Base-by-base conservation (phyloP, 208 protist species). In the Acanthamoeba triangularis region DNA sequence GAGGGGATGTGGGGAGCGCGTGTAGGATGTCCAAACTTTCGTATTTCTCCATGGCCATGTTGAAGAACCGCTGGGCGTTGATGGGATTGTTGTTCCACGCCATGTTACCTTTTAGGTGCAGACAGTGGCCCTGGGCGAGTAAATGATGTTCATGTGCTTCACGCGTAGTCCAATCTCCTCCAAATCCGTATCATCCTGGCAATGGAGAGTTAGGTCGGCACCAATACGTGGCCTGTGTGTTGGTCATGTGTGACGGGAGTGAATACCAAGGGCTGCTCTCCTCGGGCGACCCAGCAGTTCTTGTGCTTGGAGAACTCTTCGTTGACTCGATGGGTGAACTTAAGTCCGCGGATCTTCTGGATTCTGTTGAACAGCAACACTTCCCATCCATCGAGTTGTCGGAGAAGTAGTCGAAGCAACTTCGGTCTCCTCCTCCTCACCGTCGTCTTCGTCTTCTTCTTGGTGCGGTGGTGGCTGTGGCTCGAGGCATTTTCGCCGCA, bases 301-400 rank as follows among this genome's bases (percentile, higher is more conserved):
- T 90, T 90, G 33, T 92, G 91, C 67, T 69, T 74, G 25, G 41
- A 65, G 35, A 44, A 56, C 63, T 96, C 96, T 28, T 94, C 69
- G 56, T 95, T 95, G 85, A 95, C 95, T 56, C 96, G 59, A 37
- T 87, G 56, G 7, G 94, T 96, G 35, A 97, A 97, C 65, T 96
- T 96, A 5, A 97, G 61, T 20, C 96, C 96, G 7, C 91, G 95
- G 82, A 97, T 96, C 80, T 97, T 97, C 80, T 97, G 96, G n/a
- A 97, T 93, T 88, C 96, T 11, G 47, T 96, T 94, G 37, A 97
- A 97, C 5, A 97, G 33, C n/a, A 97, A 52, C 52, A 95, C 41
- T 97, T 97, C 30, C 96, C 96, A 92, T 97, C 96, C 33, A 96
- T 97, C 5, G 61, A 74, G 54, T 56, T 69, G 52, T 84, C 76